Conservation (phyloP, 2,329 filamentous ascomycete genomes). For the Pyrenophora tritici-repentis region DNA sequence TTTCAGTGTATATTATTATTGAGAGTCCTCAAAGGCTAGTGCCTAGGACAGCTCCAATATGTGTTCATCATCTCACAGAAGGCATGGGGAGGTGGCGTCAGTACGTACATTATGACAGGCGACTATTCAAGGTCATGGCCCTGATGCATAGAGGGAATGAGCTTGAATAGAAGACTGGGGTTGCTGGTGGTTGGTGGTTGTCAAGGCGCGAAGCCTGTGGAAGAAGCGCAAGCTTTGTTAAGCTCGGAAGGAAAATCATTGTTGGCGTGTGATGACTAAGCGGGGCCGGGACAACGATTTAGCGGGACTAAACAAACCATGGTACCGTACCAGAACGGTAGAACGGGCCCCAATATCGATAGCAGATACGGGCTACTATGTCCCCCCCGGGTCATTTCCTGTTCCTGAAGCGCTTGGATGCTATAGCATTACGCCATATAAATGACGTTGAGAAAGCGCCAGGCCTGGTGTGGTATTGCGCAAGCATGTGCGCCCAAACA, state of each 20-base stretch:
- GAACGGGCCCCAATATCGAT: too few species aligned
- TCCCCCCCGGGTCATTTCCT: constrained; percentile 20
- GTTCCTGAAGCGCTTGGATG: constrained; percentile 26
- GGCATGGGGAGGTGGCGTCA: constrained; percentile 5
- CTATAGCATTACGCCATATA: constrained; percentile 19
- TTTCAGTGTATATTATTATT: constrained; percentile 50
- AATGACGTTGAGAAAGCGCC: constrained; percentile 2
- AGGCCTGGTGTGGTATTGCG: constrained; percentile 5
- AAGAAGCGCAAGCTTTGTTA: constrained; percentile 15
- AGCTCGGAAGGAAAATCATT: constrained; percentile 11
- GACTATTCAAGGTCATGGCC: constrained; percentile 3
- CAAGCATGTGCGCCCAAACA: constrained; percentile 11
- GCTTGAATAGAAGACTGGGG: not conserved
- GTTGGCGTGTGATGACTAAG: constrained; percentile 17
- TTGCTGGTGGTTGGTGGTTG: constrained; percentile 3
- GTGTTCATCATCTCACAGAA: constrained; percentile 59
- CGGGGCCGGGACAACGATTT: constrained; percentile 8
- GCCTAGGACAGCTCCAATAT: constrained; percentile 80
- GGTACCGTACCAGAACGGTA: not conserved
- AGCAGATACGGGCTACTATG: too few species aligned
- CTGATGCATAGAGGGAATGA: constrained; percentile 4
- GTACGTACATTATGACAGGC: constrained; percentile 18
- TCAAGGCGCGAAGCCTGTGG: constrained; percentile 20
- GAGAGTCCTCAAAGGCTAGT: constrained; percentile 57
- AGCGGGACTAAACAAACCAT: not conserved